Evolutionary conservation across 495 filamentous ascomycete species (phyloP).

Genomic region (Penicillium fimorum): DNA sequence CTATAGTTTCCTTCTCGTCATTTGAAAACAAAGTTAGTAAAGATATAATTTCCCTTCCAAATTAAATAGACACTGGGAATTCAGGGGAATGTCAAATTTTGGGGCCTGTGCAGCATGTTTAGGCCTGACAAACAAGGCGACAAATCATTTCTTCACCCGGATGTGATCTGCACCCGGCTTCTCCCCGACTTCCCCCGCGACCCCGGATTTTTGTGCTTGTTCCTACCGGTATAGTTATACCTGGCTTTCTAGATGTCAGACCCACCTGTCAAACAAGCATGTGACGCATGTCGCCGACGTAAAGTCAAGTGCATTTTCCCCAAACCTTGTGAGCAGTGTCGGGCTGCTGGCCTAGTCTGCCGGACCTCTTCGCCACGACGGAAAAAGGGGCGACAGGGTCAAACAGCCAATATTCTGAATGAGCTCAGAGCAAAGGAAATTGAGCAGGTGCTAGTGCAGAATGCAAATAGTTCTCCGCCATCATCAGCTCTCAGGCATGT

Average conservation of each 20-base stretch:
- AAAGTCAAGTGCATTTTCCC: slow-evolving; percentile 67
- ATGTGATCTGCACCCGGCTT: slow-evolving; percentile 13
- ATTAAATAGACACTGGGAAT: background rate
- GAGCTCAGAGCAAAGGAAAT: slow-evolving; percentile 67
- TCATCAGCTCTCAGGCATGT: background rate
- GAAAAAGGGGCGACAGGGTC: slow-evolving; percentile 84
- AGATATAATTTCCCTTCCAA: background rate
- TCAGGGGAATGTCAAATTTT: background rate
- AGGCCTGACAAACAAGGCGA: slow-evolving; percentile 2
- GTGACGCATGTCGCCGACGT: slow-evolving; percentile 79
- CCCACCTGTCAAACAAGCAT: slow-evolving; percentile 58
- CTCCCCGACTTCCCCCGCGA: slow-evolving; percentile 12
- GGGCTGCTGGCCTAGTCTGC: slow-evolving; percentile 64
- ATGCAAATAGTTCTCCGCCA: background rate
- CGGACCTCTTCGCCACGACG: slow-evolving; percentile 82
- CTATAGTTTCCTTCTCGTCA: background rate
- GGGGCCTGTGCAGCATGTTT: background rate
- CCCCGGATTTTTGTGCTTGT: slow-evolving; percentile 4
- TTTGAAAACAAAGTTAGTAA: background rate
- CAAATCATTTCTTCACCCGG: slow-evolving; percentile 6
- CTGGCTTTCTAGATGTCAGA: slow-evolving; percentile 4
- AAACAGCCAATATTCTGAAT: slow-evolving; percentile 76
- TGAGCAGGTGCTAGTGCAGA: slow-evolving; percentile 51
- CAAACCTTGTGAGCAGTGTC: slow-evolving; percentile 65
- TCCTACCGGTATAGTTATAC: background rate